Evolutionary conservation across 345 rosid genomes (phyloP).

Genomic region (Excoecaria agallocha): DNA sequence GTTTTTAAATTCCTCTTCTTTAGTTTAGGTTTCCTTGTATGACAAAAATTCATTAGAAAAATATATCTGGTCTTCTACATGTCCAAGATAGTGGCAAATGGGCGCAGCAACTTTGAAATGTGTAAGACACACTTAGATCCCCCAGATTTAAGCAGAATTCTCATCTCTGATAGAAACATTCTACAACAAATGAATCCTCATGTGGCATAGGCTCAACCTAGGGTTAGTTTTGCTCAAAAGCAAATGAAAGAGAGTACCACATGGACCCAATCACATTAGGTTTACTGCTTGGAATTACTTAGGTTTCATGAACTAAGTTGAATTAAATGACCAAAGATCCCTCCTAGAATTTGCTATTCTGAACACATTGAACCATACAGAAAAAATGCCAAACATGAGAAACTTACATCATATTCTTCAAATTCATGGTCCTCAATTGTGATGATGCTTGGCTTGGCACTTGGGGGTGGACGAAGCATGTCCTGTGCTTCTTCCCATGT

Average conservation of each 20-base stretch:
- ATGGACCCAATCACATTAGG: background rate
- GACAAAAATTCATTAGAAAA: too few species aligned
- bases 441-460: conserved; percentile 49
- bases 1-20: too few species aligned
- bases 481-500: conserved; percentile 96
- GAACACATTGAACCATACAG: conserved; percentile 6
- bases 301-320: background rate
- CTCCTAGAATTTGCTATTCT: background rate
- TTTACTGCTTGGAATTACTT: background rate
- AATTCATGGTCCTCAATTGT: conserved; percentile 75
- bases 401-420: conserved; percentile 85
- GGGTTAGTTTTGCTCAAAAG: background rate
- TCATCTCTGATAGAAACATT: too few species aligned
- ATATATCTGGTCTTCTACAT: too few species aligned
- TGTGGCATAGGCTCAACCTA: background rate
- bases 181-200: too few species aligned
- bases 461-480: conserved; percentile 76
- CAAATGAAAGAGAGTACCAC: background rate
- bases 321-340: background rate
- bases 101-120: too few species aligned
- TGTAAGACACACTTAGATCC: too few species aligned
- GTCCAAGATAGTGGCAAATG: too few species aligned
- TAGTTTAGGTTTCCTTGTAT: too few species aligned
- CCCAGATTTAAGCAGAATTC: too few species aligned
- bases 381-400: background rate